phyloP scores from a whole-genome alignment of 164 flowering plant species.

The Stephania japonica region DNA sequence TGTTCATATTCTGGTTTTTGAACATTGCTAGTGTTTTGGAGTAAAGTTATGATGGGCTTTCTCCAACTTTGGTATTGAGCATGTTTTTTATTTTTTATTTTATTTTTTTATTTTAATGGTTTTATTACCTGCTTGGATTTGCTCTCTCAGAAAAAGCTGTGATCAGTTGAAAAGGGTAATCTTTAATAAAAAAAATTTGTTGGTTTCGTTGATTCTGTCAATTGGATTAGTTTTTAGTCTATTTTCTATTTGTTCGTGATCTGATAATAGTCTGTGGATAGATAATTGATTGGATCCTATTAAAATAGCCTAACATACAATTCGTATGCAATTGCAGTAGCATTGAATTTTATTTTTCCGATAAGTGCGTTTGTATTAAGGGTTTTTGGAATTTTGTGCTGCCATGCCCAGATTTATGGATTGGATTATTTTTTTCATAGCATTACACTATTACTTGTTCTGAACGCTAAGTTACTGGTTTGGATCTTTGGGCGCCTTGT shows the following conservation, averaged over 20 bases:
- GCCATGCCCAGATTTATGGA: background rate
- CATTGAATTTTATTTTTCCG: background rate
- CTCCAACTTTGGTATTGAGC: background rate
- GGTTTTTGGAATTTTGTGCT: background rate
- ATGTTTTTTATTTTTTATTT: conserved; percentile 3
- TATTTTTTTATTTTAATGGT: background rate
- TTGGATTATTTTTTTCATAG: background rate
- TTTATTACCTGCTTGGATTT: conserved; percentile 6
- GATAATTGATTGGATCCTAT: background rate
- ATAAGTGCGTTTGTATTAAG: background rate
- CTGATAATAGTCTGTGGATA: background rate
- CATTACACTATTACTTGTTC: background rate
- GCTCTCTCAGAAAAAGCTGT: background rate
- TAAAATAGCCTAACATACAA: too few relatives aligned
- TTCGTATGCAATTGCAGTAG: background rate
- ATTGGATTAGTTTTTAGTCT: background rate
- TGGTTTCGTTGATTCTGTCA: background rate
- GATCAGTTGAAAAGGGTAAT: conserved; percentile 10
- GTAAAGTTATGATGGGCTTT: conserved; percentile 9
- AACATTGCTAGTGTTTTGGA: background rate
- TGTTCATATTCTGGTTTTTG: conserved; percentile 4
- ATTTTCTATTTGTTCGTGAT: background rate
- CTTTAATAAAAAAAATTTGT: too few relatives aligned
- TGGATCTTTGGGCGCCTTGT: background rate
- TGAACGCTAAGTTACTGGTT: background rate